Evolutionary conservation across 805 yeast species (phyloP).

Genomic region (Maudiozyma barnettii): DNA sequence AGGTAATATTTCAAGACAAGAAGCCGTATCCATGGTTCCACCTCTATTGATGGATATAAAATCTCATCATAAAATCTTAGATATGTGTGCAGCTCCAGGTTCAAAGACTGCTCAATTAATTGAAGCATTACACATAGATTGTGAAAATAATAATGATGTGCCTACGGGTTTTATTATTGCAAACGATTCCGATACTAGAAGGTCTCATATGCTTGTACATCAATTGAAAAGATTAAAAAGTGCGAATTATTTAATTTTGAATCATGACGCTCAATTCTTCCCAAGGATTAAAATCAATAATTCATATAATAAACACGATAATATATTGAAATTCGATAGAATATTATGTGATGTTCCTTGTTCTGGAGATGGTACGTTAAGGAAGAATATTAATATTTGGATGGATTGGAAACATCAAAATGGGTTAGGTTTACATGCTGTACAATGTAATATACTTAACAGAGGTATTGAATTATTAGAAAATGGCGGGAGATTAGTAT

Average conservation of each 20-base stretch:
- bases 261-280: conserved; percentile 94
- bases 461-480: conserved; percentile 86
- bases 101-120: conserved; percentile 94
- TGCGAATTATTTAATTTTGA: conserved; percentile 84
- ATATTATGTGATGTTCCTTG: conserved; percentile 97
- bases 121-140: conserved; percentile 64
- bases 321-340: conserved; percentile 74
- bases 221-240: conserved; percentile 90
- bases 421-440: conserved; percentile 80
- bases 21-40: conserved; percentile 98
- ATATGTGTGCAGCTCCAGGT: conserved; percentile 99
- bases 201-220: conserved; percentile 96
- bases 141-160: conserved; percentile 45
- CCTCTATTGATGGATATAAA: conserved; percentile 83
- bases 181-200: conserved; percentile 90
- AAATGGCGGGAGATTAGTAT: conserved; percentile 85
- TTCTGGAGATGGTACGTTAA: conserved; percentile 97
- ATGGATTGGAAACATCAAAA: conserved; percentile 85
- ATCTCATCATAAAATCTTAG: conserved; percentile 88
- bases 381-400: conserved; percentile 95
- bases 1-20: conserved; percentile 92
- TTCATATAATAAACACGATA: conserved; percentile 11
- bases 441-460: conserved; percentile 78
- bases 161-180: conserved; percentile 82
- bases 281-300: conserved; percentile 55